Evolutionary conservation across 2,329 filamentous ascomycete genomes (phyloP).

Genomic region (Cladophialophora exuberans): DNA sequence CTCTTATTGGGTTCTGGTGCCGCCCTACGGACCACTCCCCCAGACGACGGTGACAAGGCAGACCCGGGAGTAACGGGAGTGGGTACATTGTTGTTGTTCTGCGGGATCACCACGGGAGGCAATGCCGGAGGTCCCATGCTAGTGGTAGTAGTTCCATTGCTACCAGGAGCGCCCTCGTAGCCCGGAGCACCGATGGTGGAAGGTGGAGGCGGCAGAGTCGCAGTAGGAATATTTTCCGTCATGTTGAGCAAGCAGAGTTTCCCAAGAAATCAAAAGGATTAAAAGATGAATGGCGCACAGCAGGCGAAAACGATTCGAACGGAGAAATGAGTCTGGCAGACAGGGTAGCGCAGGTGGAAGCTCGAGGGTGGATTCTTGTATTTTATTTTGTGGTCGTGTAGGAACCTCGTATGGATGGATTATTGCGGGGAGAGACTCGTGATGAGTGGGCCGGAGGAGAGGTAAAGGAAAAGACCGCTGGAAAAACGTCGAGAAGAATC

Average conservation of each 20-base stretch:
- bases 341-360: constrained; percentile 12
- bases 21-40: constrained; percentile 81
- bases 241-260: constrained; percentile 52
- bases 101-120: constrained; percentile 81
- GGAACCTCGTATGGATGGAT: constrained; percentile 17
- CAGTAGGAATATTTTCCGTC: constrained; percentile 73
- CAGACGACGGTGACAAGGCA: constrained; percentile 84
- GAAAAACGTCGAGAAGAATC: constrained; percentile 26
- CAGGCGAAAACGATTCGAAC: constrained; percentile 9
- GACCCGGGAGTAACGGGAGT: constrained; percentile 82
- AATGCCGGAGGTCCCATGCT: constrained; percentile 84
- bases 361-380: constrained; percentile 10
- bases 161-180: constrained; percentile 71
- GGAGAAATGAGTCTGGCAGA: constrained; percentile 3
- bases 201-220: constrained; percentile 66
- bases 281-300: constrained; percentile 11
- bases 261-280: constrained; percentile 17
- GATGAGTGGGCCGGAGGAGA: constrained; percentile 17
- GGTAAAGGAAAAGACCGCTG: constrained; percentile 22
- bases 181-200: constrained; percentile 73
- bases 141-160: constrained; percentile 58
- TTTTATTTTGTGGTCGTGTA: constrained; percentile 7
- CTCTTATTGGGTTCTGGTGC: constrained; percentile 98
- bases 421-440: constrained; percentile 12
- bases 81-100: constrained; percentile 94